Evolutionary conservation across 148 eudicot genomes (phyloP), one percentile per base, ranked within the genome.

Genomic region (Cornus controversa): DNA sequence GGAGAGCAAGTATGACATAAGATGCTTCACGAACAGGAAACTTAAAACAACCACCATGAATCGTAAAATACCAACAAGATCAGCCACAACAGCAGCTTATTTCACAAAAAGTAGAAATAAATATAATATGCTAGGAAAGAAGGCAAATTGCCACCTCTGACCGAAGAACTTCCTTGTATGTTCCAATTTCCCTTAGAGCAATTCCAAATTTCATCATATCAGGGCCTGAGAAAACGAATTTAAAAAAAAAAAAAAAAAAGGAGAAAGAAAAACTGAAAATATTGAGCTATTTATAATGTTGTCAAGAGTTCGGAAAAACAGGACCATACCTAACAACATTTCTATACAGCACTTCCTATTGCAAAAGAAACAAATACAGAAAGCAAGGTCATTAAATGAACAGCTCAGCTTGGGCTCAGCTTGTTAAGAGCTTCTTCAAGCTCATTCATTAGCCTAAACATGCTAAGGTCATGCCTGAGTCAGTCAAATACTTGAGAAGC

Each of bases 161-260:
- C 60, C 94, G 96, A 77, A 94, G 95, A 82, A 90, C 85, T 85
- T 94, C 98, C 86, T 90, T 91, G 97, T 91, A 92, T 34, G 93
- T 91, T 80, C 89, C 97, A 76, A 94, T 89, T 82, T 92, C 98
- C 81, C 94, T 87, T 81, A 94, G 76, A 79, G 91, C 93, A 86
- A 86, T 84, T 37, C 91, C 87, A 84, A 92, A 91, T 77, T 92
- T 93, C 54, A 90, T 82, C 97, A 94, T 92, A 77, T 88, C 88
- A 70, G 98, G 95, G 31, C 98, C 98, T 94, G 84, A 67, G 68
- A 70, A 77, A 45, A 26, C 58, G 72, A 29, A 65, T 36, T 73
- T 47, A 20, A 36, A 28, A 5, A 31, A 5, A 31, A 5, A 31
- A 5, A 31, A 5, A 31, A 5, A 31, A 31, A 31, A 5, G 4